Conservation (phyloP, 345 rosid genomes). For the Draba incana region DNA sequence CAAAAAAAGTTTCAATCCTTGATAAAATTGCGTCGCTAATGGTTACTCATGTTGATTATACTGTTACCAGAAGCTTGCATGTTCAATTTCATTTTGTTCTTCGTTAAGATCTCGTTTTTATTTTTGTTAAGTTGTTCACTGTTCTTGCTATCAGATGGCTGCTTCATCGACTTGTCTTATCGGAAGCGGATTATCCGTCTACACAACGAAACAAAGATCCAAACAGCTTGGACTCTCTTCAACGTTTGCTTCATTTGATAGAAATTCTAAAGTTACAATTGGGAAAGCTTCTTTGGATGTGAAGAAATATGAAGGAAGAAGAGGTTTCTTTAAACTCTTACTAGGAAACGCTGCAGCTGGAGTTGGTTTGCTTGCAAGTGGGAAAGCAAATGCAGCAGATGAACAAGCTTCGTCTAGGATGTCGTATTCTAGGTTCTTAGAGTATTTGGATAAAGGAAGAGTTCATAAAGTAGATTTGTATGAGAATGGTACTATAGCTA, state of each 20-base stretch:
- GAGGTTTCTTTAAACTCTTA: slow-evolving; percentile 67
- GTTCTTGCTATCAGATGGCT: slow-evolving; percentile 52
- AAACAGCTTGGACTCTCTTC: slow-evolving; percentile 47
- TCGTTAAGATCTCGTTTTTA: slow-evolving; percentile 15
- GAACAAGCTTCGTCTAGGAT: slow-evolving; percentile 97
- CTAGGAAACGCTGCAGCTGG: slow-evolving; percentile 66
- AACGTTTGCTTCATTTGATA: slow-evolving; percentile 40
- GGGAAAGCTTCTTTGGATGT: slow-evolving; percentile 60
- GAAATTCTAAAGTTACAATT: slow-evolving; percentile 43
- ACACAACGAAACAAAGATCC: slow-evolving; percentile 39
- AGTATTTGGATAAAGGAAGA: slow-evolving; percentile 89
- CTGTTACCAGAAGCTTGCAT: slow-evolving; percentile 9
- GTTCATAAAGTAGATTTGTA: slow-evolving; percentile 85
- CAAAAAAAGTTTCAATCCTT: neutral
- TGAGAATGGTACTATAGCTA: slow-evolving; percentile 96
- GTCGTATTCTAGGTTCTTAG: slow-evolving; percentile 95
- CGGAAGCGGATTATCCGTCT: slow-evolving; percentile 53
- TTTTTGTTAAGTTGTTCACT: neutral
- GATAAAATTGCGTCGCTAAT: no score
- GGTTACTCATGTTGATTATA: slow-evolving; percentile 5
- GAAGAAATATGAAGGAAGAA: slow-evolving; percentile 63
- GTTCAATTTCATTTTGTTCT: slow-evolving; percentile 4
- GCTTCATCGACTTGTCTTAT: slow-evolving; percentile 68
- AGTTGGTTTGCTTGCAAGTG: slow-evolving; percentile 59
- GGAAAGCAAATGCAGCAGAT: slow-evolving; percentile 80